Evolutionary conservation across 176 grass and related monocot species (phyloP).

Genomic region (Elaeis guineensis): DNA sequence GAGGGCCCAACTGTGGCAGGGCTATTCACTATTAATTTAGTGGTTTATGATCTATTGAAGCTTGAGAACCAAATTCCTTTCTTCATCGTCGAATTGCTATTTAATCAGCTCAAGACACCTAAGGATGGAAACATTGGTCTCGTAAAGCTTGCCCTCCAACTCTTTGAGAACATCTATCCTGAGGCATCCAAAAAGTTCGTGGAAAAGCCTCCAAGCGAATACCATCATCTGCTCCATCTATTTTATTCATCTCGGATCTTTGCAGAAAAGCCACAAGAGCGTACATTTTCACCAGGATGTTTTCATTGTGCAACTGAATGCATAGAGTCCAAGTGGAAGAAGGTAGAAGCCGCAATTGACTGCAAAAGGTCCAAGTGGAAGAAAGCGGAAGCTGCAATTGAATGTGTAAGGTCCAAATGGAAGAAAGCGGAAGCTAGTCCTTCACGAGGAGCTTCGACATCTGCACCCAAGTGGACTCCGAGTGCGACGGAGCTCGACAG

Average conservation of each 20-base stretch:
- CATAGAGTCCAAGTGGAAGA: too few species aligned
- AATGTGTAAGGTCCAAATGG: too few species aligned
- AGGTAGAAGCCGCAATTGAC: too few species aligned
- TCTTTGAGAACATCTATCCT: neutral
- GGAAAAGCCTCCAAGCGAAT: neutral
- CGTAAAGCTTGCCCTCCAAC: neutral
- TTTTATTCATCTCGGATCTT: constrained; percentile 1
- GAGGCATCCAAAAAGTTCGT: too few species aligned
- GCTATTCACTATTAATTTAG: neutral
- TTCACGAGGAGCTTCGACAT: too few species aligned
- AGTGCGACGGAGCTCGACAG: constrained; percentile 30
- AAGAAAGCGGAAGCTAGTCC: too few species aligned
- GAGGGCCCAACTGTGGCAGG: too few species aligned
- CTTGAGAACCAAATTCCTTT: constrained; percentile 23
- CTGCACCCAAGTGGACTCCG: constrained; percentile 1
- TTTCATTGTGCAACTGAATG: too few species aligned
- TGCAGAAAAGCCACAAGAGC: too few species aligned
- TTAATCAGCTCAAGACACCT: neutral
- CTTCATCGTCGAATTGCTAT: constrained; percentile 10
- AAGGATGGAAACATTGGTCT: neutral
- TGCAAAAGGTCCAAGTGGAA: too few species aligned
- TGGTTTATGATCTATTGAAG: constrained; percentile 29
- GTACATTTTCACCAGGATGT: too few species aligned
- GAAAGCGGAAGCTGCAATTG: too few species aligned
- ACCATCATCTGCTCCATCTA: constrained; percentile 35